phyloP scores from a whole-genome alignment of 2,329 filamentous ascomycete species.

The Tolypocladium guangdongense region DNA sequence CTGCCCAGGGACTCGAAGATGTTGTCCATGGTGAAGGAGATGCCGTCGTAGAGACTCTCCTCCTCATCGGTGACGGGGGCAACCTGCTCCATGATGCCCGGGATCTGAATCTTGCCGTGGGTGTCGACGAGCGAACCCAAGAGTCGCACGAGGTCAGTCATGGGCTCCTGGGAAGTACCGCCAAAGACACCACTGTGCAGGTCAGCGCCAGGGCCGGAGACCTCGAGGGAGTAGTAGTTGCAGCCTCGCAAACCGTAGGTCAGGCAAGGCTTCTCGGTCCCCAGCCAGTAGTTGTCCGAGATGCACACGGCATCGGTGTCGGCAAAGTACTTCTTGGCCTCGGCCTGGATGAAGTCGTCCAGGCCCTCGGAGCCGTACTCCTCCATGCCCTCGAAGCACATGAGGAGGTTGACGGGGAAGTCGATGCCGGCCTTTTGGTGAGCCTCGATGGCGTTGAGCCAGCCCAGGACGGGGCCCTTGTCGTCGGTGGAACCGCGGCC shows the following conservation, averaged over 20 bases:
- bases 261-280: conserved; percentile 94
- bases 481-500: conserved; percentile 94
- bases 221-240: conserved; percentile 93
- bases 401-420: conserved; percentile 93
- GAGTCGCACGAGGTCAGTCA: conserved; percentile 86
- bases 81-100: conserved; percentile 89
- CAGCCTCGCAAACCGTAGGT: conserved; percentile 94
- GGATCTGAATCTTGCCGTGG: conserved; percentile 84
- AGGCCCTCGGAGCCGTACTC: conserved; percentile 96
- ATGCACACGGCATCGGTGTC: conserved; percentile 96
- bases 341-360: conserved; percentile 84
- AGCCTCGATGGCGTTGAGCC: conserved; percentile 96
- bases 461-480: conserved; percentile 93
- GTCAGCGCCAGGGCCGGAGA: conserved; percentile 85
- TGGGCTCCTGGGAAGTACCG: conserved; percentile 92
- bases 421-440: conserved; percentile 92
- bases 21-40: conserved; percentile 94
- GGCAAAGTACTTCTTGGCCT: conserved; percentile 90
- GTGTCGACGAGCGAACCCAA: conserved; percentile 79
- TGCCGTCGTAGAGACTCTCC: conserved; percentile 74
- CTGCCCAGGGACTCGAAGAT: conserved; percentile 86
- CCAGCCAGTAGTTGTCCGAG: conserved; percentile 99
- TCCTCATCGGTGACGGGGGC: conserved; percentile 81
- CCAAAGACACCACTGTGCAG: conserved; percentile 96
- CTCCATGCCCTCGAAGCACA: conserved; percentile 99